A percentile compares a stretch with the other conserved stretches of the same genome.
phyloP scores from a whole-genome alignment of 2,329 filamentous ascomycete genomes.

The Xylaria sp. region DNA sequence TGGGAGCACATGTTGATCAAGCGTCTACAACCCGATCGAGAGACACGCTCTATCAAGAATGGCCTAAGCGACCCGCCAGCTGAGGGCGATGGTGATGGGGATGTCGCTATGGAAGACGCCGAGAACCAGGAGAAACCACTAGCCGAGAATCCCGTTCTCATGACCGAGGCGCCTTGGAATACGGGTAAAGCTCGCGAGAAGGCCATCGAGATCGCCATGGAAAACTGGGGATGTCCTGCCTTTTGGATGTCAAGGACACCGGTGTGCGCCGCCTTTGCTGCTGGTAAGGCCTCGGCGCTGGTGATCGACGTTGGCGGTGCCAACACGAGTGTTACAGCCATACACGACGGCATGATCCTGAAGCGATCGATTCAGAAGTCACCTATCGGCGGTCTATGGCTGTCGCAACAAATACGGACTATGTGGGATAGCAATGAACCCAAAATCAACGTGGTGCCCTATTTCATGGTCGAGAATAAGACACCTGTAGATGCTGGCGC shows the following conservation, averaged over 20 bases:
- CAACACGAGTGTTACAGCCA: slow-evolving; percentile 56
- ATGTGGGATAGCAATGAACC: slow-evolving; percentile 75
- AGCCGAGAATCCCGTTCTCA: slow-evolving; percentile 85
- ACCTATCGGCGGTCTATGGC: slow-evolving; percentile 83
- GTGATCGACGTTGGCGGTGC: slow-evolving; percentile 55
- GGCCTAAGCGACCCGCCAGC: slow-evolving; percentile 70
- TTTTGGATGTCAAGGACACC: slow-evolving; percentile 92
- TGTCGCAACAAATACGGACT: slow-evolving; percentile 84
- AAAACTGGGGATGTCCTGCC: slow-evolving; percentile 92
- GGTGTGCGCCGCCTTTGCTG: slow-evolving; percentile 87
- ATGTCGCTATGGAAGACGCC: slow-evolving; percentile 62
- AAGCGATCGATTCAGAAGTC: slow-evolving; percentile 89
- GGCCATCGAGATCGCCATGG: slow-evolving; percentile 94
- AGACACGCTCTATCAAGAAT: slow-evolving; percentile 73
- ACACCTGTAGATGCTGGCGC: slow-evolving; percentile 84
- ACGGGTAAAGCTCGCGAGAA: slow-evolving; percentile 86
- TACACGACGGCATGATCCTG: slow-evolving; percentile 93
- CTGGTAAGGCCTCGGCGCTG: slow-evolving; percentile 89
- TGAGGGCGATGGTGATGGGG: slow-evolving; percentile 68
- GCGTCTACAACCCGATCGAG: slow-evolving; percentile 78
- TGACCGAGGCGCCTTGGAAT: slow-evolving; percentile 97
- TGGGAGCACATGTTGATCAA: slow-evolving; percentile 95
- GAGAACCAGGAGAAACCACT: slow-evolving; percentile 78
- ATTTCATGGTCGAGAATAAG: slow-evolving; percentile 88
- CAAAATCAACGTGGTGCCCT: slow-evolving; percentile 76